Conservation (phyloP, 2,329 filamentous ascomycete genomes). For the Colletotrichum australisinense region DNA sequence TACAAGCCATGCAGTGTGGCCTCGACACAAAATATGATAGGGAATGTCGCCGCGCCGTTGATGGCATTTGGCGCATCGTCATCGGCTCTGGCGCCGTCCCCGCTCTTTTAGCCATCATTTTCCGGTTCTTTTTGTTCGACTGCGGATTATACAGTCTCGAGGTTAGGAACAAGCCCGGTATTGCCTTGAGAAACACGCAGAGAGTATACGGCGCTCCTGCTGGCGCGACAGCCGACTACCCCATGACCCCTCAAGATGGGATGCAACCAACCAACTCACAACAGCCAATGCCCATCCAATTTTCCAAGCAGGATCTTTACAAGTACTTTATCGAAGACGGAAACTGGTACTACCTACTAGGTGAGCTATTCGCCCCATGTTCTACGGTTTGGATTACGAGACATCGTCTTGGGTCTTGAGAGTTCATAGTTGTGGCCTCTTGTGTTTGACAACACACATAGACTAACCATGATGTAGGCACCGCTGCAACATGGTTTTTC, state of each 20-base stretch:
- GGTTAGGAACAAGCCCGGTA: constrained; percentile 70
- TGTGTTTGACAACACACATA: not conserved
- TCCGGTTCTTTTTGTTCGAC: constrained; percentile 75
- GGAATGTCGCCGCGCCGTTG: constrained; percentile 60
- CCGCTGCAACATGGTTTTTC: constrained; percentile 63
- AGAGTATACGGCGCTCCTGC: constrained; percentile 63
- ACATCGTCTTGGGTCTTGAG: too few relatives aligned
- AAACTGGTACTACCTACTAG: constrained; percentile 58
- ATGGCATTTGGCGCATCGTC: constrained; percentile 75
- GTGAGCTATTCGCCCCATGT: constrained; percentile 33
- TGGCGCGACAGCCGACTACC: constrained; percentile 36
- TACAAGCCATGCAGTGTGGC: constrained; percentile 60
- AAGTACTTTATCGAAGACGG: constrained; percentile 62
- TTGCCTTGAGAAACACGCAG: constrained; percentile 70
- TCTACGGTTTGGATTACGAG: not conserved
- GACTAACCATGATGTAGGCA: constrained; percentile 43
- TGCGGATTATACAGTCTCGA: constrained; percentile 74
- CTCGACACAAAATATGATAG: constrained; percentile 56
- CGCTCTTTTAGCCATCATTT: constrained; percentile 71
- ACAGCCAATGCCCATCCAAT: constrained; percentile 57
- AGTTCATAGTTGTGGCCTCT: too few relatives aligned
- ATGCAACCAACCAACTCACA: constrained; percentile 48
- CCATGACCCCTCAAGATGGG: constrained; percentile 43
- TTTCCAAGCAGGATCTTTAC: constrained; percentile 59
- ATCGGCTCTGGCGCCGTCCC: constrained; percentile 74